Evolutionary conservation across 2,329 filamentous ascomycete genomes (phyloP).

Genomic region (Zymoseptoria passerinii): DNA sequence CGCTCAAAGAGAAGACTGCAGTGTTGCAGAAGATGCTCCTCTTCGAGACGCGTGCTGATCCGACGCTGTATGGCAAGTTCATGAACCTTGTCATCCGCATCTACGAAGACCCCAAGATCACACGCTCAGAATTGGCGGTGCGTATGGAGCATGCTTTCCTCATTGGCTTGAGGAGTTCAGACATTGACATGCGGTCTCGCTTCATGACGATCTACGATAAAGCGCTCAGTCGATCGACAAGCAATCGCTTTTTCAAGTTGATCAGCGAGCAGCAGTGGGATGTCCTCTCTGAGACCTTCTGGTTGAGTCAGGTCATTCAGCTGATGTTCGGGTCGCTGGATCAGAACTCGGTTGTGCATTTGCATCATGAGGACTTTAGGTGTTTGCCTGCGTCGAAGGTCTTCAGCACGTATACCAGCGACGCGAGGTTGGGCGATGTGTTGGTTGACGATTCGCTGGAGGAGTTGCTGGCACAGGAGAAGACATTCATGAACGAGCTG

Average conservation of each 20-base stretch:
- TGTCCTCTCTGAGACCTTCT: conserved; percentile 87
- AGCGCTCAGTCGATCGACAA: conserved; percentile 86
- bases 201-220: conserved; percentile 96
- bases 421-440: conserved; percentile 52
- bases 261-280: conserved; percentile 95
- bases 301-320: conserved; percentile 91
- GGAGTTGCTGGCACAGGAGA: conserved; percentile 65
- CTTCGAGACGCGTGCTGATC: conserved; percentile 78
- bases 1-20: conserved; percentile 96
- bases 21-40: conserved; percentile 98
- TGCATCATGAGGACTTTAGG: conserved; percentile 78
- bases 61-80: conserved; percentile 83
- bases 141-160: conserved; percentile 97
- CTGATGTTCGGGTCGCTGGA: conserved; percentile 86
- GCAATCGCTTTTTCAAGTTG: conserved; percentile 79
- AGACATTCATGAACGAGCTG: conserved; percentile 74
- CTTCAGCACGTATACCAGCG: conserved; percentile 64
- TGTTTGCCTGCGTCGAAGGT: conserved; percentile 65
- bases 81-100: conserved; percentile 93
- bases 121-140: conserved; percentile 88
- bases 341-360: conserved; percentile 65
- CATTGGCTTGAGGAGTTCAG: conserved; percentile 83
- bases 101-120: conserved; percentile 95
- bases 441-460: conserved; percentile 82
- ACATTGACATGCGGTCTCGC: conserved; percentile 92